phyloP scores from a whole-genome alignment of 148 eudicot genomes.

The Heliosperma pusillum region DNA sequence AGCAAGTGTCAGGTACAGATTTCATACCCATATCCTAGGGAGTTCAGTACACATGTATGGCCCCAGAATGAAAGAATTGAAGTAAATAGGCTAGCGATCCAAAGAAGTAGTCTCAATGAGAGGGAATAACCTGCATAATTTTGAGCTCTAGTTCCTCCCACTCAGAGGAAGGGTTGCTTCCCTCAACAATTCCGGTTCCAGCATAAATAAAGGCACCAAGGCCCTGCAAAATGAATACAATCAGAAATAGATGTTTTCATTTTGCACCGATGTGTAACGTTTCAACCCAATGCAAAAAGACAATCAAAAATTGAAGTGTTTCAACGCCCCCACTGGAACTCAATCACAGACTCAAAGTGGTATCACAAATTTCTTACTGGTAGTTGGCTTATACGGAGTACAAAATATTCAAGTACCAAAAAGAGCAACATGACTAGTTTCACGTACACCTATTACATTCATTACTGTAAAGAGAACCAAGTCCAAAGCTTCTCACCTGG shows the following conservation, averaged over 20 bases:
- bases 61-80: background rate
- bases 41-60: background rate
- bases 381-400: background rate
- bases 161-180: constrained; percentile 74
- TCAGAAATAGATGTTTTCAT: background rate
- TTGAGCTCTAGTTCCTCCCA: constrained; percentile 97
- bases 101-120: background rate
- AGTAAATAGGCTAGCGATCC: background rate
- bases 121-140: constrained; percentile 75
- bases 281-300: background rate
- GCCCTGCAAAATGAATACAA: constrained; percentile 38
- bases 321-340: constrained; percentile 9
- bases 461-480: background rate
- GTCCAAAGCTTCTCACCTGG: constrained; percentile 41
- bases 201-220: constrained; percentile 82
- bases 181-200: constrained; percentile 96
- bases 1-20: background rate
- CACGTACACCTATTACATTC: background rate
- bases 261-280: background rate
- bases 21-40: background rate
- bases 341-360: background rate
- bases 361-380: background rate
- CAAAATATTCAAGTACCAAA: constrained; percentile 3
- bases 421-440: background rate
- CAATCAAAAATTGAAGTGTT: background rate